Percentiles rank a stretch among this genome's conserved stretches.
Evolutionary conservation across 768 basidiomycete species (phyloP).

Genomic region (Naganishia antarctica): DNA sequence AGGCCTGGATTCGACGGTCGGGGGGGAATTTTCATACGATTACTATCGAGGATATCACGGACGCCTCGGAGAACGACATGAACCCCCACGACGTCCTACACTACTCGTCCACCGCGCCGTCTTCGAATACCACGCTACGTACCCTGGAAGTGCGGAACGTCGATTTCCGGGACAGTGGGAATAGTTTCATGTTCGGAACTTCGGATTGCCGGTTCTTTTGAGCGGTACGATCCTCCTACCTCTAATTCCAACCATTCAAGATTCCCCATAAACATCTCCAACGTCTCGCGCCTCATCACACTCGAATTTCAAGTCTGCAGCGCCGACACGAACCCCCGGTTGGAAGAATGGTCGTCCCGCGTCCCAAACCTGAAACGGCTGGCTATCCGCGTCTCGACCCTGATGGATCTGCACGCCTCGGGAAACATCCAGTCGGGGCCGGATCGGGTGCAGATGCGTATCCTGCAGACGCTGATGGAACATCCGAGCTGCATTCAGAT

Average conservation of each 20-base stretch:
- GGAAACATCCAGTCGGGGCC: no score
- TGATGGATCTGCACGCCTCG: no score
- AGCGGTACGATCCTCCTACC: background rate
- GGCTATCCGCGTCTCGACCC: no score
- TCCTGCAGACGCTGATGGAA: no score
- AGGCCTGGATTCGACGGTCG: background rate
- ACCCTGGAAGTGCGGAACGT: background rate
- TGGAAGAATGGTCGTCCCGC: background rate
- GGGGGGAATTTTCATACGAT: background rate
- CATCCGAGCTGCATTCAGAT: no score
- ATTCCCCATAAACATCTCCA: background rate
- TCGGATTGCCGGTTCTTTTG: no score
- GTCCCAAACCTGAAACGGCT: background rate
- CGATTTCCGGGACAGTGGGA: background rate
- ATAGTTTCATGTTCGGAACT: background rate
- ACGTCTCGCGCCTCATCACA: background rate
- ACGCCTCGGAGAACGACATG: background rate
- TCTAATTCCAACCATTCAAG: background rate
- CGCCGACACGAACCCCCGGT: background rate
- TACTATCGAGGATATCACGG: background rate
- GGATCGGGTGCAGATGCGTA: no score
- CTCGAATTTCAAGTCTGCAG: background rate
- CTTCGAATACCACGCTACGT: background rate
- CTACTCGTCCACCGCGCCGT: background rate
- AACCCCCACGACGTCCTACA: background rate